Percentiles rank a stretch among this genome's conserved stretches.
phyloP scores from a whole-genome alignment of 2,329 filamentous ascomycete species.

The Fusarium gaditjirri region DNA sequence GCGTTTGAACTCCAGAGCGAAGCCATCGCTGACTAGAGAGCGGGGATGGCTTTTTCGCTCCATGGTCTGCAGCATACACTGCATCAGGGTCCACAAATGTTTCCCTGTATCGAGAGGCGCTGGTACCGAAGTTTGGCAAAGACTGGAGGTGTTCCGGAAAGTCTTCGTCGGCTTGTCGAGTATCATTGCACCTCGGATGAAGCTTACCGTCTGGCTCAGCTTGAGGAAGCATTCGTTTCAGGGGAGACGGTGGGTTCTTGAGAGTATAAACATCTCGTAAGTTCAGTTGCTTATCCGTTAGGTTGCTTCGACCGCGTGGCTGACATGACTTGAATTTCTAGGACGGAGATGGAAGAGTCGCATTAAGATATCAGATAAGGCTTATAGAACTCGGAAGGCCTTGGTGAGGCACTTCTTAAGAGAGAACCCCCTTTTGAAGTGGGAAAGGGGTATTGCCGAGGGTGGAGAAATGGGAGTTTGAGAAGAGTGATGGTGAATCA shows the following conservation, averaged over 20 bases:
- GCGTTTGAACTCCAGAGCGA: background rate
- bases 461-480: rapidly evolving
- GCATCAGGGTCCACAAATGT: background rate
- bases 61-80: background rate
- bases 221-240: background rate
- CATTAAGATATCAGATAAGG: background rate
- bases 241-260: background rate
- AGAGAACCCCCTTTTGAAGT: too few species aligned
- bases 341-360: rapidly evolving
- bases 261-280: rapidly evolving
- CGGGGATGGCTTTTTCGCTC: background rate
- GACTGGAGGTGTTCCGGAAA: background rate
- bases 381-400: too few species aligned
- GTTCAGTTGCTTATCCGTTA: rapidly evolving
- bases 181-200: background rate
- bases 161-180: background rate
- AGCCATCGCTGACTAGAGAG: background rate
- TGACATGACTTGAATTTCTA: too few species aligned
- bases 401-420: rapidly evolving
- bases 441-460: rapidly evolving
- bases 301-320: rapidly evolving
- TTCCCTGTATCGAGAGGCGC: background rate
- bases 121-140: background rate
- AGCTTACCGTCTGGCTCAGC: background rate
- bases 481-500: rapidly evolving